Evolutionary conservation across 2,329 filamentous ascomycete species (phyloP).

Genomic region (Aspergillus sp.): DNA sequence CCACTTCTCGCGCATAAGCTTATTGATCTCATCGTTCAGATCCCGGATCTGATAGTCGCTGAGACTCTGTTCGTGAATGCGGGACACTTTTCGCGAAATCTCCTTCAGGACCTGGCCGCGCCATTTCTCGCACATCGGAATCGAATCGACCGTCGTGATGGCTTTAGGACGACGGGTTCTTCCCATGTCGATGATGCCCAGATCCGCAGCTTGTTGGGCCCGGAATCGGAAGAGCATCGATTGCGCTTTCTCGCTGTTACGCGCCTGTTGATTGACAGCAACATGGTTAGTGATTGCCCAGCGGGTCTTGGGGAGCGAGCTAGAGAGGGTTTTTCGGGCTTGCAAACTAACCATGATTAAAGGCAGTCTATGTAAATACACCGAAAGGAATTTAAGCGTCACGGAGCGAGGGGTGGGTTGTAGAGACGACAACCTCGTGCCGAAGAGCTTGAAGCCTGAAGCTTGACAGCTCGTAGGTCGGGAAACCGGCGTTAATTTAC

Average conservation of each 20-base stretch:
- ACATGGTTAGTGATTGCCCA: conserved; percentile 13
- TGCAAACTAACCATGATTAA: conserved; percentile 24
- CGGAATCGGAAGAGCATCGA: conserved; percentile 99
- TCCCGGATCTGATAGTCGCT: conserved; percentile 96
- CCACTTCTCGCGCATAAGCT: conserved; percentile 97
- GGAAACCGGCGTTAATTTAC: conserved; percentile 1
- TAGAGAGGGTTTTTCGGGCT: neutral
- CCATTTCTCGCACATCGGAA: conserved; percentile 93
- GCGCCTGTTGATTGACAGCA: conserved; percentile 54
- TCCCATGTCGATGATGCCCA: conserved; percentile 90
- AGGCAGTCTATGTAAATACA: conserved; percentile 12
- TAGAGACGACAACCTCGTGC: neutral
- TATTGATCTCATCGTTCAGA: conserved; percentile 98
- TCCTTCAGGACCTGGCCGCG: conserved; percentile 95
- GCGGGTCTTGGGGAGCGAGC: neutral
- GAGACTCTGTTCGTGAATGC: conserved; percentile 86
- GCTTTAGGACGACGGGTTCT: conserved; percentile 83
- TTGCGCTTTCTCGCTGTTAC: conserved; percentile 97
- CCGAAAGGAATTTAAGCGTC: conserved; percentile 6
- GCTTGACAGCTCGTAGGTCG: conserved; percentile 14
- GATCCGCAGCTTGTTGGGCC: conserved; percentile 89
- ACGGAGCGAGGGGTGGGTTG: conserved; percentile 10
- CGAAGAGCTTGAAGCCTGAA: conserved; percentile 10
- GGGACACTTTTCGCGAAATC: conserved; percentile 91
- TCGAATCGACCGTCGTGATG: conserved; percentile 77